Conservation (phyloP, 306 rosid species). For the Herpetospermum pedunculosum region DNA sequence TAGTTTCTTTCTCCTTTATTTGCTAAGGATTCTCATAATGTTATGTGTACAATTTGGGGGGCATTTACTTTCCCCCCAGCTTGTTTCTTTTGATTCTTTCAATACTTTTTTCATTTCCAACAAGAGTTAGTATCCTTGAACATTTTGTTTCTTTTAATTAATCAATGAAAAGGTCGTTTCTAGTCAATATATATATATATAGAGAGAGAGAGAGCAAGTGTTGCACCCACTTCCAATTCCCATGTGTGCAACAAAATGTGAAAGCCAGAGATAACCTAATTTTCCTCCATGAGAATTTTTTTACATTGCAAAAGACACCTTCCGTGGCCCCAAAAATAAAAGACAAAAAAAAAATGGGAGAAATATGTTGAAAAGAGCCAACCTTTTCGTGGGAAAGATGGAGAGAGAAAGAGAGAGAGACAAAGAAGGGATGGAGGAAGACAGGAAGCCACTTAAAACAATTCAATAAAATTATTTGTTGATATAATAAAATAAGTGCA, state of each 20-base stretch:
- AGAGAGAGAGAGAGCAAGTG: neutral
- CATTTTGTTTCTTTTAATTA: neutral
- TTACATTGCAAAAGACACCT: neutral
- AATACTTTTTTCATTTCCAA: neutral
- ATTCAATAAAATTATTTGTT: neutral
- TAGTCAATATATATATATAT: neutral
- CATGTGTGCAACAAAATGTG: neutral
- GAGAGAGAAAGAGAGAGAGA: neutral
- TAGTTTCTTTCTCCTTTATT: neutral
- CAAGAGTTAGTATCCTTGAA: neutral
- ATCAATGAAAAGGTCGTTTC: neutral
- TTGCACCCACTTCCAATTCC: neutral
- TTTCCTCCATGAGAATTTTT: neutral
- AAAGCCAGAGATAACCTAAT: neutral
- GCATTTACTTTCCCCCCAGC: neutral
- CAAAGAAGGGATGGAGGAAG: neutral
- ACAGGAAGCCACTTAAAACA: neutral
- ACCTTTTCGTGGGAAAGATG: neutral
- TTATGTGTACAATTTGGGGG: neutral
- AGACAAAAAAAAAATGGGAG: neutral
- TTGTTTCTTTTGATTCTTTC: neutral
- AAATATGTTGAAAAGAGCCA: neutral
- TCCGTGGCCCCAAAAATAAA: neutral
- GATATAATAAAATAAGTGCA: neutral
- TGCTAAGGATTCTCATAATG: neutral